Evolutionary conservation across 768 basidiomycete genomes (phyloP).

Genomic region (Lentinula raphanica): DNA sequence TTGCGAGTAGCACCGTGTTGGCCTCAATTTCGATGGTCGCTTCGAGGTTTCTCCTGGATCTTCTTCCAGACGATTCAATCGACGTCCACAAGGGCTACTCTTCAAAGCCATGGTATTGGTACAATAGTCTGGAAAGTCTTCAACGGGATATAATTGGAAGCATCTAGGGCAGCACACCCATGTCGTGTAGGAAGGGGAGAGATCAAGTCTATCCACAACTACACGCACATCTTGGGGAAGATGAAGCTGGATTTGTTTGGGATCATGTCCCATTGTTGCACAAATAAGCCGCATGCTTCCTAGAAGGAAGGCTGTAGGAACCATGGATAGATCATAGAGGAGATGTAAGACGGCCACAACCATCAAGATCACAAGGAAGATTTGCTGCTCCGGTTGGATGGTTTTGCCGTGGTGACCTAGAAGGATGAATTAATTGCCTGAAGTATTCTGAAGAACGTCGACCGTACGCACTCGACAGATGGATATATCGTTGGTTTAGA

Average conservation of each 20-base stretch:
- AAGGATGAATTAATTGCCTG: not conserved
- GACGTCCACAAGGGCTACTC: constrained; percentile 12
- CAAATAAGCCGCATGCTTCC: not conserved
- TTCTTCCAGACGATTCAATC: not conserved
- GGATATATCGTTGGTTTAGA: not conserved
- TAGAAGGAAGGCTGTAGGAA: not conserved
- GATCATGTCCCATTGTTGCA: not conserved
- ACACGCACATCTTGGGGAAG: constrained; percentile 16
- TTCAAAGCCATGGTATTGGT: constrained; percentile 10
- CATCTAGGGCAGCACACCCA: constrained; percentile 23
- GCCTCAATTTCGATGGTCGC: no score
- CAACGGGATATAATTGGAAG: constrained; percentile 16
- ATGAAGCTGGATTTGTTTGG: not conserved
- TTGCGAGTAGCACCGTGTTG: not conserved
- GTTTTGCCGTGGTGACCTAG: not conserved
- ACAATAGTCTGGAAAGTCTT: constrained; percentile 17
- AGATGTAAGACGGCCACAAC: not conserved
- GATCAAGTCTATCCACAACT: constrained; percentile 13
- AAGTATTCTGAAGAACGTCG: not conserved
- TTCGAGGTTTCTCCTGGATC: no score
- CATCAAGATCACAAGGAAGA: not conserved
- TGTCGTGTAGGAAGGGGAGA: constrained; percentile 13
- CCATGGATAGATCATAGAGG: not conserved
- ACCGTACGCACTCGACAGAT: not conserved
- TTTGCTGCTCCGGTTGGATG: not conserved